Conservation (phyloP, 345 rosid species). For the Limnanthes douglasii region DNA sequence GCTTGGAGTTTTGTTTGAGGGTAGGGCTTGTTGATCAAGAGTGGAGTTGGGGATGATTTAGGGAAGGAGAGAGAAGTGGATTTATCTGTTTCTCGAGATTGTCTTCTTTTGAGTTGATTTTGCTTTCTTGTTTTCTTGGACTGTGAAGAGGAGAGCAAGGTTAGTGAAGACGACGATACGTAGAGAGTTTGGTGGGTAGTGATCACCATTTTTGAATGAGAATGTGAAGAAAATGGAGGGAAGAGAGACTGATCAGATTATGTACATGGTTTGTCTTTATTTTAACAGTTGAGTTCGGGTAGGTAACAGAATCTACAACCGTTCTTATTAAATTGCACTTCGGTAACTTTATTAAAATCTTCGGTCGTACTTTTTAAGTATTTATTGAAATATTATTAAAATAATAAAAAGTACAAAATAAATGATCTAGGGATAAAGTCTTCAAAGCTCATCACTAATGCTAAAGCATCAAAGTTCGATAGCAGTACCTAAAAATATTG, state of each 20-base stretch:
- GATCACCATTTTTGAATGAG: slow-evolving; percentile 13
- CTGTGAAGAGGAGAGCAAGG: slow-evolving; percentile 14
- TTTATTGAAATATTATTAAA: too few species aligned
- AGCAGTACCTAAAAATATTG: too few species aligned
- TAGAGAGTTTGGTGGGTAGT: slow-evolving; percentile 12
- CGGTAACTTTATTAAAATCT: too few species aligned
- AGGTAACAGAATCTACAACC: too few species aligned
- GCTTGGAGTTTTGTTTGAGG: slow-evolving; percentile 42
- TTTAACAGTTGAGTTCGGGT: too few species aligned
- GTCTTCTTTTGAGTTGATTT: slow-evolving; percentile 12
- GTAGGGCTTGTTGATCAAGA: slow-evolving; percentile 19
- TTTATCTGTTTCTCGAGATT: slow-evolving; percentile 6
- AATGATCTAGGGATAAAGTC: too few species aligned
- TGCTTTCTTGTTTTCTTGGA: slow-evolving; percentile 21
- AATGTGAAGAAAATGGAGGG: slow-evolving; percentile 4
- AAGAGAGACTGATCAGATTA: slow-evolving; percentile 1
- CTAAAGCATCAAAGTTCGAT: too few species aligned
- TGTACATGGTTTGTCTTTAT: too few species aligned
- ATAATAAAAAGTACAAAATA: too few species aligned
- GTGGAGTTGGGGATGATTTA: slow-evolving; percentile 43
- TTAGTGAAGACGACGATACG: slow-evolving; percentile 1
- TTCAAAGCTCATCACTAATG: too few species aligned
- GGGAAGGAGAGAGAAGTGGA: slow-evolving; percentile 16
- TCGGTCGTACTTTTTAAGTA: too few species aligned
- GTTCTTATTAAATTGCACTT: too few species aligned